Percentiles rank a stretch among this genome's conserved stretches.
Conservation (phyloP, 352 stramenopile genomes). For the Pythium vanterpoolii region DNA sequence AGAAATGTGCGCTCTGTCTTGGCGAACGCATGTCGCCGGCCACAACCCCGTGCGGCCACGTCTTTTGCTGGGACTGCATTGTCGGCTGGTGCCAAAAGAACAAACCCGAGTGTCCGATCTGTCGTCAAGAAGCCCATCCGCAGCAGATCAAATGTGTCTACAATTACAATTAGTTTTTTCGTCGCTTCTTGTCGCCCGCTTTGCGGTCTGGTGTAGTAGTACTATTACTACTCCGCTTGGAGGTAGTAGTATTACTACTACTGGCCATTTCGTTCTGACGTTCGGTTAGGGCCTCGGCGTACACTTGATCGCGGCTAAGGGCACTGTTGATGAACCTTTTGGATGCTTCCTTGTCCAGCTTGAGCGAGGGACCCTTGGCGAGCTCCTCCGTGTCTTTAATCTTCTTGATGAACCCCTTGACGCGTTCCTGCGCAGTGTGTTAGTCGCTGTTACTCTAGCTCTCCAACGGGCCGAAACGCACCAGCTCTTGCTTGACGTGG, state of each 20-base stretch:
- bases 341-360: conserved; percentile 75
- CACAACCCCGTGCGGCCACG: conserved; percentile 85
- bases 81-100: conserved; percentile 92
- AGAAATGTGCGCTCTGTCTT: conserved; percentile 88
- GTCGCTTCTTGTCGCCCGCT: conserved; percentile 37
- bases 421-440: conserved; percentile 49
- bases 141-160: conserved; percentile 92
- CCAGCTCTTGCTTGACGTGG: conserved; percentile 88
- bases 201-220: conserved; percentile 14
- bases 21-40: conserved; percentile 66
- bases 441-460: not conserved
- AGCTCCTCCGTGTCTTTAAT: conserved; percentile 88
- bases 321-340: conserved; percentile 84
- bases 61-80: conserved; percentile 93
- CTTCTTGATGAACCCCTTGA: conserved; percentile 87
- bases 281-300: conserved; percentile 60
- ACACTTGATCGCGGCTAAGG: conserved; percentile 83
- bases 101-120: conserved; percentile 89
- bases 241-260: conserved; percentile 1
- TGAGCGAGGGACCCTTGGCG: conserved; percentile 65
- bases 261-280: conserved; percentile 38
- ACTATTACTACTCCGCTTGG: no score
- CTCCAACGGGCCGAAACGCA: conserved; percentile 16
- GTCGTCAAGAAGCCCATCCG: conserved; percentile 78
- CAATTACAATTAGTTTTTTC: conserved; percentile 75